A percentile compares a stretch with the other conserved stretches of the same genome.
Conservation (phyloP, 768 basidiomycete species). For the Cantharellus cinnabarinus region DNA sequence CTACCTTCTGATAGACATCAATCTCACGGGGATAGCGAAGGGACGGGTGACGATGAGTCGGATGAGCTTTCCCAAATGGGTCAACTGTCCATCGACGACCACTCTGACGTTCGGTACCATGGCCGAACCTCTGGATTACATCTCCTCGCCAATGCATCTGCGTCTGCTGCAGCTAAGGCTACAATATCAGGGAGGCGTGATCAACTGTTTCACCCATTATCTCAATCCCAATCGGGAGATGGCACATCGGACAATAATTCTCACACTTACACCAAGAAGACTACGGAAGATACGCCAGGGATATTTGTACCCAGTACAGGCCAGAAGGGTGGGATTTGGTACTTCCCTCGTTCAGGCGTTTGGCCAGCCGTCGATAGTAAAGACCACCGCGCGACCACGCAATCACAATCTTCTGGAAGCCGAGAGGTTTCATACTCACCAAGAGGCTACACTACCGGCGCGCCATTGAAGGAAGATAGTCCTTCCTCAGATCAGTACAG, state of each 20-base stretch:
- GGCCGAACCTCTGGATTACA: constrained; percentile 70
- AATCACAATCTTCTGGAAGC: too few relatives aligned
- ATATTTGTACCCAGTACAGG: too few relatives aligned
- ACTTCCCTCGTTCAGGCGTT: constrained; percentile 29
- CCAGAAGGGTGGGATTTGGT: background rate
- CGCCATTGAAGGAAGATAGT: background rate
- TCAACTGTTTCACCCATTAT: constrained; percentile 46
- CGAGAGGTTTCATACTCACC: too few relatives aligned
- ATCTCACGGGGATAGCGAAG: constrained; percentile 13
- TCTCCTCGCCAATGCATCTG: constrained; percentile 22
- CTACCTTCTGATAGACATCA: background rate
- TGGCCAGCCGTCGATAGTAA: constrained; percentile 46
- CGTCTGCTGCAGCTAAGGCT: constrained; percentile 21
- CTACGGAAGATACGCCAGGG: too few relatives aligned
- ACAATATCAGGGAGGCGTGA: constrained; percentile 60
- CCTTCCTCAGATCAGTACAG: background rate
- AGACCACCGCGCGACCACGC: too few relatives aligned
- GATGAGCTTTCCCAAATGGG: constrained; percentile 41
- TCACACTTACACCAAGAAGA: background rate
- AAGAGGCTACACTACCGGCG: too few relatives aligned
- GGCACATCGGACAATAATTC: background rate
- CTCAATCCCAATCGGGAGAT: background rate
- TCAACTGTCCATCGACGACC: constrained; percentile 74
- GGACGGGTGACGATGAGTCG: constrained; percentile 16
- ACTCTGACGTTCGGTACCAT: constrained; percentile 68